Conservation (phyloP, 495 filamentous ascomycete species). For the Delitschia confertaspora region DNA sequence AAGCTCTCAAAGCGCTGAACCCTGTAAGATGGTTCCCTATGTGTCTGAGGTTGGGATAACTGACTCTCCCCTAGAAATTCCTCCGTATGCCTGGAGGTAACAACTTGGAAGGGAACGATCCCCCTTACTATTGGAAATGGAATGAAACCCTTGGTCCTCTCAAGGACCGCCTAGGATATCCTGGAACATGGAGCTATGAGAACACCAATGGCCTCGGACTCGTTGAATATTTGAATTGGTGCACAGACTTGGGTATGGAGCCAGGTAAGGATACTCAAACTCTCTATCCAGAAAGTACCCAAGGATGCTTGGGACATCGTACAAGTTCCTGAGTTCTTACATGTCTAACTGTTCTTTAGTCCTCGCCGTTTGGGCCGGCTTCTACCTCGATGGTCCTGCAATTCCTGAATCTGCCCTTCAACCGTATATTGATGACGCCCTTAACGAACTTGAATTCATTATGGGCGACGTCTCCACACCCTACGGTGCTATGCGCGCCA, state of each 20-base stretch:
- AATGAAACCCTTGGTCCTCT: constrained; percentile 35
- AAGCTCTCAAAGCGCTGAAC: constrained; percentile 29
- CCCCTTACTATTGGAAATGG: constrained; percentile 33
- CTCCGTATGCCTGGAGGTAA: constrained; percentile 30
- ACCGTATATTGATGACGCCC: constrained; percentile 49
- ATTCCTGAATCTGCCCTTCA: constrained; percentile 37
- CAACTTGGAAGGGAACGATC: constrained; percentile 33
- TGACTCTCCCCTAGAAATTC: constrained; percentile 12
- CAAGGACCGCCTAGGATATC: constrained; percentile 29
- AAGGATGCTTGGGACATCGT: no score
- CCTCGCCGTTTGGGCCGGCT: constrained; percentile 31
- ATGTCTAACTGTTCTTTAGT: no score
- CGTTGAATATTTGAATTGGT: constrained; percentile 33
- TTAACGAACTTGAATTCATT: constrained; percentile 61
- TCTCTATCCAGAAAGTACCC: no score
- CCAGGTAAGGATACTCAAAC: no score
- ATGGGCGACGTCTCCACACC: constrained; percentile 45
- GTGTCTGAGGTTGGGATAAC: neutral
- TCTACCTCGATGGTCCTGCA: constrained; percentile 26
- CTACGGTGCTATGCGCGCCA: constrained; percentile 50
- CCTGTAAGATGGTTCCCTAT: constrained; percentile 23
- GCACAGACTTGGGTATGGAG: constrained; percentile 32
- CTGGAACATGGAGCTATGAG: constrained; percentile 33
- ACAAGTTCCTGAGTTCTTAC: no score
- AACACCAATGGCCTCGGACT: constrained; percentile 36